A percentile compares a stretch with the other conserved stretches of the same genome.
Conservation (phyloP, 2,329 filamentous ascomycete genomes). For the Fusarium praegraminearum region DNA sequence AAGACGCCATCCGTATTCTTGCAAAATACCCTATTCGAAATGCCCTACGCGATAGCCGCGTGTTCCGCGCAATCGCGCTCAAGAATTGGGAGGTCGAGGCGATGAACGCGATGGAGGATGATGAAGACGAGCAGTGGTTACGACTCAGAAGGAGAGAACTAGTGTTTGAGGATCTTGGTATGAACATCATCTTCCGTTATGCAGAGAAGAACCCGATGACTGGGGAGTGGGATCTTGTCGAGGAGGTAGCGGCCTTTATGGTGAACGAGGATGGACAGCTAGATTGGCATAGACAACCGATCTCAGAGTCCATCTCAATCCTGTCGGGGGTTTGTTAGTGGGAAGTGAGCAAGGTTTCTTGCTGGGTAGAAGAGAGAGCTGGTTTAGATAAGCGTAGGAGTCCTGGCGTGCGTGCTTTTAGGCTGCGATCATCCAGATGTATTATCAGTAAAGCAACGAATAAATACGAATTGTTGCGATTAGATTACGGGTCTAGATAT, state of each 20-base stretch:
- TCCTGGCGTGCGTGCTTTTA: constrained; percentile 28
- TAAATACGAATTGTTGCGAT: background rate
- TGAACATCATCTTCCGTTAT: constrained; percentile 54
- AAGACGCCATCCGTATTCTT: constrained; percentile 57
- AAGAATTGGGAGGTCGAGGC: constrained; percentile 54
- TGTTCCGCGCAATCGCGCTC: constrained; percentile 55
- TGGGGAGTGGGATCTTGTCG: constrained; percentile 54
- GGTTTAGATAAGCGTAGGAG: constrained; percentile 21
- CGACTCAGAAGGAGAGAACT: constrained; percentile 54
- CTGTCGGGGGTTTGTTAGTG: constrained; percentile 42
- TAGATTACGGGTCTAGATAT: background rate
- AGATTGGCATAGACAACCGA: constrained; percentile 53
- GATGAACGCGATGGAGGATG: constrained; percentile 50
- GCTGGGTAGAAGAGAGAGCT: background rate
- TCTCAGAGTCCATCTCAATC: constrained; percentile 51
- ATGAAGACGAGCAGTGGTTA: constrained; percentile 55
- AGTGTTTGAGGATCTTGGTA: constrained; percentile 55
- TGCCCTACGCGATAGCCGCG: constrained; percentile 57
- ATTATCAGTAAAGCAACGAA: background rate
- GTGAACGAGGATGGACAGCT: constrained; percentile 50
- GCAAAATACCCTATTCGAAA: constrained; percentile 57
- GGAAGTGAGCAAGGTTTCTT: background rate
- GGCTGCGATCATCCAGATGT: constrained; percentile 2
- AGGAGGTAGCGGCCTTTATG: constrained; percentile 53
- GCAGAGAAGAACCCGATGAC: constrained; percentile 49